Conservation (phyloP, 2,329 filamentous ascomycete species). For the Alternaria panax region DNA sequence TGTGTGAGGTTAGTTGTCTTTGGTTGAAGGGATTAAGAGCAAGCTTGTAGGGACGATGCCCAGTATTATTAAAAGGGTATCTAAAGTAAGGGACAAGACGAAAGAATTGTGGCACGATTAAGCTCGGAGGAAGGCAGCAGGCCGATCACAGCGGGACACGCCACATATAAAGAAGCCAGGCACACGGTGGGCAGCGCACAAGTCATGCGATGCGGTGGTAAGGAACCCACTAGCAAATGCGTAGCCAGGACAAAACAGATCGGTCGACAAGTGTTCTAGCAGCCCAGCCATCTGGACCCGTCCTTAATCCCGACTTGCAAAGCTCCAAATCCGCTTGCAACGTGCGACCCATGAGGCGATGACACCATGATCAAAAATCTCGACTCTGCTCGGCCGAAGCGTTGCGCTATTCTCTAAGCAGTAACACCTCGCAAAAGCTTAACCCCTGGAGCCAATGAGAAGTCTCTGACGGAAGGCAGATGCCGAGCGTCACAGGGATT, state of each 20-base stretch:
- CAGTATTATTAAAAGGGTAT: conserved; percentile 12
- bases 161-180: conserved; percentile 22
- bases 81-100: background rate
- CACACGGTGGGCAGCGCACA: background rate
- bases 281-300: conserved; percentile 10
- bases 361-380: conserved; percentile 27
- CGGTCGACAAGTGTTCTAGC: conserved; percentile 2
- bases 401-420: background rate
- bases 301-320: conserved; percentile 6
- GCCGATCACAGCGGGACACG: conserved; percentile 11
- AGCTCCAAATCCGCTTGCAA: conserved; percentile 5
- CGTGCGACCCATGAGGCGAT: conserved; percentile 18
- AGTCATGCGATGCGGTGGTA: conserved; percentile 9
- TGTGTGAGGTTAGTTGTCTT: background rate
- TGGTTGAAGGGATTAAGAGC: background rate
- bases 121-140: background rate
- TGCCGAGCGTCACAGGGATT: background rate
- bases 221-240: background rate
- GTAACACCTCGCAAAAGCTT: background rate
- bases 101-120: conserved; percentile 5
- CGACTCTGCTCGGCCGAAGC: conserved; percentile 19
- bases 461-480: background rate
- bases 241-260: conserved; percentile 6
- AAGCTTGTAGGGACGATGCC: background rate
- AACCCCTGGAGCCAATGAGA: background rate